Base-by-base conservation (phyloP, 768 basidiomycete species). In the Sistotremastrum suecicum region DNA sequence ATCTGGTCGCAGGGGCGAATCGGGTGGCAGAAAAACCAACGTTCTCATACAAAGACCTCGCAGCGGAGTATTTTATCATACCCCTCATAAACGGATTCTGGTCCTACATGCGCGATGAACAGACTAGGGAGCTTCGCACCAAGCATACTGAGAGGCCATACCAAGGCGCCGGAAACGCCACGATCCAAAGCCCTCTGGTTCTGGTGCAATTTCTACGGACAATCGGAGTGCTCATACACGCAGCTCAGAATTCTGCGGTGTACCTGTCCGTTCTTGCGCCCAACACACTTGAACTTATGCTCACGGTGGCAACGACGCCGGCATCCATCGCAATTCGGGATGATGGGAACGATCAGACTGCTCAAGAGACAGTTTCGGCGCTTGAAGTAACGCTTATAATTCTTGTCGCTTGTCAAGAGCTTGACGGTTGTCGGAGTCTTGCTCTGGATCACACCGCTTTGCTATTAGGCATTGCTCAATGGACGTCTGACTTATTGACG, bases 11-110 rank as follows among this genome's bases (percentile, higher is more conserved):
- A 44, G 41, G 51, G 41, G 39, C 40, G 33, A 36, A 48, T 42
- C 49, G 34, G 39, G 50, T 36, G 41, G 42, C 47, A 34, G 37
- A 30, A 35, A 41, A 11, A 34, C 45, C 49, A 5, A 53, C 62
- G 32, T 66, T 39, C 50, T 2, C 71, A 2, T 84, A 82, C 56
- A 76, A 75, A 12, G 70, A 75, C 44, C 64, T 98, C 30, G 89
- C 90, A 0, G 85, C 85, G 0, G 88, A 91, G 56, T 80, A 65
- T 62, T 98, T 97, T 64, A 74, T 95, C 43, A 75, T 80, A 48
- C 95, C 95, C 0, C 67, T 98, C 44, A 74, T 97, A 63, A 83
- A 91, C 53, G 76, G 81, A n/a, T 95, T 98, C 63, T 99, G 91
- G 91, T 57, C 72, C n/a, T 88, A 92, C 63, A 74, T 95, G 39